Evolutionary conservation across 768 basidiomycete species (phyloP).

Genomic region (Zangia roseola): DNA sequence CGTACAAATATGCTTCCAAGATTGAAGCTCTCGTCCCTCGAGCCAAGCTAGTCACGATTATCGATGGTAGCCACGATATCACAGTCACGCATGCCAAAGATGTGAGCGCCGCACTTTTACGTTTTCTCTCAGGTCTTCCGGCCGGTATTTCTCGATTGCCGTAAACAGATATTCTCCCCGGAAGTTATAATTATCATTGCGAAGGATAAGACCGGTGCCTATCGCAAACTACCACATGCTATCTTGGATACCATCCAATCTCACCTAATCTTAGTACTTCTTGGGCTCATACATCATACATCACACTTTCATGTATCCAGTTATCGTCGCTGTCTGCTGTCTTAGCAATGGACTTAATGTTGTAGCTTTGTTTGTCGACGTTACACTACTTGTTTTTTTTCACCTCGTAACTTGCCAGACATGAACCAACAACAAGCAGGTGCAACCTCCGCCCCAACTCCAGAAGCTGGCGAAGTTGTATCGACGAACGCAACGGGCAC

Average conservation of each 20-base stretch:
- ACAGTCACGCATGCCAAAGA: conserved; percentile 32
- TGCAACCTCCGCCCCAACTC: background rate
- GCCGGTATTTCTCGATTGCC: background rate
- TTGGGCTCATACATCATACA: background rate
- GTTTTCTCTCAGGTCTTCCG: conserved; percentile 23
- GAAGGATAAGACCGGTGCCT: background rate
- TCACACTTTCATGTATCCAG: conserved; percentile 9
- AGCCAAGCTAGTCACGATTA: conserved; percentile 30
- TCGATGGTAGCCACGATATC: conserved; percentile 30
- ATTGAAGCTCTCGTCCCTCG: conserved; percentile 31
- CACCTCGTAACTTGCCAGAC: background rate
- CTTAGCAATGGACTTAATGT: conserved; percentile 4
- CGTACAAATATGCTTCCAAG: conserved; percentile 31
- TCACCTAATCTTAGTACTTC: background rate
- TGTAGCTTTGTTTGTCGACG: conserved; percentile 10
- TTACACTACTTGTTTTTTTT: background rate
- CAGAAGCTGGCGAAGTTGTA: background rate
- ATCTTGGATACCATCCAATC: conserved; percentile 5
- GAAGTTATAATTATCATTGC: background rate
- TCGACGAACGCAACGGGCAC: conserved; percentile 19
- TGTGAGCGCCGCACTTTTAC: conserved; percentile 29
- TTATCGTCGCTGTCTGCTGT: conserved; percentile 5
- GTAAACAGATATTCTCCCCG: background rate
- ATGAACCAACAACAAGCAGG: conserved; percentile 9
- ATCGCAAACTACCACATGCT: conserved; percentile 7